Evolutionary conservation across 2,329 filamentous ascomycete species (phyloP), one percentile per base, ranked within the genome.

Genomic region (Ophiocordyceps robertsii): DNA sequence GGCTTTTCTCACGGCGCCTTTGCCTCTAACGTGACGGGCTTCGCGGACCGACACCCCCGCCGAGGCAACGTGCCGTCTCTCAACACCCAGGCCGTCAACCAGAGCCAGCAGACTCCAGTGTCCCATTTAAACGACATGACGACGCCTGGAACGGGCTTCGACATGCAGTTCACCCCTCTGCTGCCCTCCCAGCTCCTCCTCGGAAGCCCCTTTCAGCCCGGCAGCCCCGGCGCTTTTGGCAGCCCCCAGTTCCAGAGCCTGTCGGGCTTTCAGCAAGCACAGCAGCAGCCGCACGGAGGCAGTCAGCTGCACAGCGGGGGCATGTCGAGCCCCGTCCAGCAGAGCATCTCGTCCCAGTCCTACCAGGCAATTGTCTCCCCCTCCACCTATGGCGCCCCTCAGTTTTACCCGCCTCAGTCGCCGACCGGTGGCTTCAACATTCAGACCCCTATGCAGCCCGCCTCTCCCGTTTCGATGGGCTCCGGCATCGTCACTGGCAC

Each of bases 101-200:
- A 63, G 46, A 50, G 50, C n/a, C 59, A 61, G 46, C 50, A 55
- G 45, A 46, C 50, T 14, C 52, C 57, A 32, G 72, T 56, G 30
- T 72, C 75, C 55, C 77, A 72, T 59, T 69, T 66, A 46, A 75
- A 73, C 54, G 88, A 94, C 50, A 78, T 95, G 77, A 73, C 83
- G 51, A 90, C 84, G 21, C 89, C 92, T 14, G 88, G 84, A 37
- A 90, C 87, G 41, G 87, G 77, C 37, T 94, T 88, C 58, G 92
- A 96, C 58, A 95, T 96, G 90, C 92, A 96, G 66, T 96, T 95
- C 65, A 95, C 92, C 11, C 90, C 92, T 50, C 75, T 98, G 51
- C 77, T 98, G 32, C 92, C 92, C 31, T 96, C 90, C 30, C 87
- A 95, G 65, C 72, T 98, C 53, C 78, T 98, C 24, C 82, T 96